These are phyloP conservation scores for Trapa bicornis DNA, from an alignment of 345 rosid species.

Conservation along the genomic window DNA sequence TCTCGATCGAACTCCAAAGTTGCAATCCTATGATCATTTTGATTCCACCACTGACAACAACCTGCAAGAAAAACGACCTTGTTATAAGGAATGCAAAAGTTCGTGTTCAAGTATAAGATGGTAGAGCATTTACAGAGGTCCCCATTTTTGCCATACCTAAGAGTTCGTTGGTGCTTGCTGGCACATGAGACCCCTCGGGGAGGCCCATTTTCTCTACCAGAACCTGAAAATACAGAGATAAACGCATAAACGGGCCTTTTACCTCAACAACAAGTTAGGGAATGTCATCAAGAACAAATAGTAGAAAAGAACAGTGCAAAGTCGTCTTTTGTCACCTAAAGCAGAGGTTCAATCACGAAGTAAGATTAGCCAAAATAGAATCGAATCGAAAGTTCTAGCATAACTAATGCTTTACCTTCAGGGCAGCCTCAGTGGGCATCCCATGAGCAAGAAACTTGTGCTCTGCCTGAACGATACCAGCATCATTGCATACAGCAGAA, in stretches of 20 bases:
- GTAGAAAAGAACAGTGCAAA: neutral
- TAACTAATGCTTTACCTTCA: slow-evolving; percentile 29
- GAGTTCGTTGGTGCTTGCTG: slow-evolving; percentile 13
- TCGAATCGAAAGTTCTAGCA: neutral
- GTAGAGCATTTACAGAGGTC: neutral
- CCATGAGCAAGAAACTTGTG: slow-evolving; percentile 48
- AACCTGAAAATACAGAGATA: slow-evolving; percentile 25
- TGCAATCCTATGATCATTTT: slow-evolving; percentile 42
- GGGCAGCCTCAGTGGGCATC: slow-evolving; percentile 68
- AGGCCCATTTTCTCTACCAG: slow-evolving; percentile 68
- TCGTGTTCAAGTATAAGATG: neutral
- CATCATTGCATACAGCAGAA: slow-evolving; percentile 58
- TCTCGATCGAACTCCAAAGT: slow-evolving; percentile 66
- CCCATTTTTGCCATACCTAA: slow-evolving; percentile 17
- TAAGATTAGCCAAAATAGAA: neutral
- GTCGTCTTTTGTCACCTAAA: neutral
- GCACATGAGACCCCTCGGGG: slow-evolving; percentile 20
- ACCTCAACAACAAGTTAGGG: neutral
- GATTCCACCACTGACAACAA: slow-evolving; percentile 44
- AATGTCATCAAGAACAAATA: neutral
- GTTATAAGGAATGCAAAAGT: neutral
- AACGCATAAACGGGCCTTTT: neutral
- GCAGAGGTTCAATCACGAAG: neutral
- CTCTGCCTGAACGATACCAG: slow-evolving; percentile 34
- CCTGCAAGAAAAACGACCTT: slow-evolving; percentile 19